Evolutionary conservation across 352 stramenopile genomes (phyloP).

Genomic region (Globisporangium barbulae): DNA sequence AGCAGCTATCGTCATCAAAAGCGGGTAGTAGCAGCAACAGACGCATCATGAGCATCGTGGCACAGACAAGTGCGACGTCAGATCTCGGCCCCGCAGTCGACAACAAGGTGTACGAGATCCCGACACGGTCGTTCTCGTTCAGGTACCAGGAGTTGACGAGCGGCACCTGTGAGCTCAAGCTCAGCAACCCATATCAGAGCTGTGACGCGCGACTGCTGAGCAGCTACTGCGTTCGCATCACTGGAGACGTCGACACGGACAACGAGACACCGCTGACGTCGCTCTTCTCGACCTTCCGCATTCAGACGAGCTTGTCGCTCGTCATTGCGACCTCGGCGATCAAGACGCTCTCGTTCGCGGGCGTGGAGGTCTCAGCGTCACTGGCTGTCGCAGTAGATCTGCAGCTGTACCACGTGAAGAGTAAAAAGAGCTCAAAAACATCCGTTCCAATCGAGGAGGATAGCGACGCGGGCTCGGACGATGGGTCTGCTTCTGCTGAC

Average conservation of each 20-base stretch:
- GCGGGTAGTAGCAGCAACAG: background rate
- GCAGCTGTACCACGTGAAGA: background rate
- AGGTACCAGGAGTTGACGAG: constrained; percentile 1
- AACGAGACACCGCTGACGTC: background rate
- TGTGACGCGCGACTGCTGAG: background rate
- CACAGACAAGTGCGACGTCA: background rate
- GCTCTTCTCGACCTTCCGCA: constrained; percentile 1
- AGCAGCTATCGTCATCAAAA: background rate
- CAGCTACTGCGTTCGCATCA: background rate
- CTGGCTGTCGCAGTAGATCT: background rate
- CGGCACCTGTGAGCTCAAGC: background rate
- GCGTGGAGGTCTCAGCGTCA: background rate
- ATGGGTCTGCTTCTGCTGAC: background rate
- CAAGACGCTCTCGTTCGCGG: constrained; percentile 2
- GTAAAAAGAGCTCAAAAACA: background rate
- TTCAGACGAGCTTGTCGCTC: background rate
- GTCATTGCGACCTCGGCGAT: background rate
- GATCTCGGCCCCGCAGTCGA: background rate
- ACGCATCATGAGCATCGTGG: background rate
- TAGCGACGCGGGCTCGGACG: background rate
- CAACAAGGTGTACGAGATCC: constrained; percentile 8
- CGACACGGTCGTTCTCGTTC: background rate
- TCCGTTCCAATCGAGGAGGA: background rate
- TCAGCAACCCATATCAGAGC: background rate
- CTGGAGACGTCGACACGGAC: background rate